These are phyloP conservation scores for Botryosphaeria dothidea DNA, from an alignment of 2,329 filamentous ascomycete species.

Conservation along the genomic window DNA sequence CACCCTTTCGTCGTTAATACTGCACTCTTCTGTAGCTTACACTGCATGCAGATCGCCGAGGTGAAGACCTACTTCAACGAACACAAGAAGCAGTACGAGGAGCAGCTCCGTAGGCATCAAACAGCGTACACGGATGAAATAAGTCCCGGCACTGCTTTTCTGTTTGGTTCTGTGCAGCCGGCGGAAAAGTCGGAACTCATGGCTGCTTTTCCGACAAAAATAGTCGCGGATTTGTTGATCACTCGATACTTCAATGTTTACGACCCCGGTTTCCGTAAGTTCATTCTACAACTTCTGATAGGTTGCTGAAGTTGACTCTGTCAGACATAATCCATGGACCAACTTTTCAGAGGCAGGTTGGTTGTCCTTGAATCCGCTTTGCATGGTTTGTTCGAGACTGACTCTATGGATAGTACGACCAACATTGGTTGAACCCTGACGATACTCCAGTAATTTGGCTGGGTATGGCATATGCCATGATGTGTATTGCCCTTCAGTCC, in stretches of 20 bases:
- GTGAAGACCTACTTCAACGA: conserved; percentile 86
- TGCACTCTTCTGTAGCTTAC: conserved; percentile 20
- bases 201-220: conserved; percentile 75
- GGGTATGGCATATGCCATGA: conserved; percentile 72
- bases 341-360: conserved; percentile 65
- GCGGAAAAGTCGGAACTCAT: conserved; percentile 77
- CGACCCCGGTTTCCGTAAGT: conserved; percentile 57
- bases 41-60: conserved; percentile 68
- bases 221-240: conserved; percentile 80
- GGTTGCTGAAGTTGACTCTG: neutral
- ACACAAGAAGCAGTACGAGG: conserved; percentile 87
- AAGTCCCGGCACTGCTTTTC: conserved; percentile 69
- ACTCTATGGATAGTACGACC: conserved; percentile 52
- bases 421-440: conserved; percentile 70
- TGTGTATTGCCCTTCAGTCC: conserved; percentile 76
- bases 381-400: neutral
- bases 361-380: neutral
- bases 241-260: conserved; percentile 88
- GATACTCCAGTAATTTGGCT: conserved; percentile 78
- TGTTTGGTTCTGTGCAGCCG: conserved; percentile 71
- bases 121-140: conserved; percentile 60
- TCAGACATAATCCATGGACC: conserved; percentile 59
- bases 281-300: no score
- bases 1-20: neutral
- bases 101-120: conserved; percentile 74